Evolutionary conservation across 495 filamentous ascomycete species (phyloP).

Genomic region (Daldinia concentrica): DNA sequence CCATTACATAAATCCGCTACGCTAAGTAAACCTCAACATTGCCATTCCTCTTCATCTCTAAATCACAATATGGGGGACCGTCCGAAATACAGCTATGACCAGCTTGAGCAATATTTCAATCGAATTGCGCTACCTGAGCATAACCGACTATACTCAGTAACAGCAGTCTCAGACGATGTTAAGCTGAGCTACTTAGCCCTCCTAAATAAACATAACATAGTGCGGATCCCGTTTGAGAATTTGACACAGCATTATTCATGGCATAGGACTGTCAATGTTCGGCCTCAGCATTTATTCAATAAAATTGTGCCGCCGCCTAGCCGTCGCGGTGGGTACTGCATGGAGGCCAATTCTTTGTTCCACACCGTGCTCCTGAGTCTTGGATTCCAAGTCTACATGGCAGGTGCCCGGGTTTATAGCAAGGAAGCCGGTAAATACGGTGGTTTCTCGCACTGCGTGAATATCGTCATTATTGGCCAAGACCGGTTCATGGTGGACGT

Average conservation of each 20-base stretch:
- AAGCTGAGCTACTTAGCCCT: slow-evolving; percentile 48
- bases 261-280: slow-evolving; percentile 61
- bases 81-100: slow-evolving; percentile 15
- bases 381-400: slow-evolving; percentile 65
- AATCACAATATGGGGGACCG: slow-evolving; percentile 21
- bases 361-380: slow-evolving; percentile 68
- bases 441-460: slow-evolving; percentile 68
- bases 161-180: slow-evolving; percentile 3
- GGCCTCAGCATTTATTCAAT: slow-evolving; percentile 65
- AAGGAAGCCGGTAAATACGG: slow-evolving; percentile 20
- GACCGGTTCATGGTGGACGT: slow-evolving; percentile 72
- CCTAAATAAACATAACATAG: slow-evolving; percentile 63
- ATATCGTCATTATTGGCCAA: slow-evolving; percentile 66
- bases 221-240: slow-evolving; percentile 77
- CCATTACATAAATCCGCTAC: background rate
- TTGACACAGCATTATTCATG: slow-evolving; percentile 61
- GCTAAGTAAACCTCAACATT: background rate
- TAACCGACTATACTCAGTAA: background rate
- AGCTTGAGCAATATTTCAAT: slow-evolving; percentile 47
- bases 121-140: slow-evolving; percentile 43
- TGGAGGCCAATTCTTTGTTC: slow-evolving; percentile 78
- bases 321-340: slow-evolving; percentile 73
- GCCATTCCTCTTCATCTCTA: background rate
- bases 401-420: slow-evolving; percentile 51
- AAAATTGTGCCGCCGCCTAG: slow-evolving; percentile 65